Evolutionary conservation across 164 flowering plant genomes (phyloP), one percentile per base, ranked within the genome.

Genomic region (Berberis vulgaris): DNA sequence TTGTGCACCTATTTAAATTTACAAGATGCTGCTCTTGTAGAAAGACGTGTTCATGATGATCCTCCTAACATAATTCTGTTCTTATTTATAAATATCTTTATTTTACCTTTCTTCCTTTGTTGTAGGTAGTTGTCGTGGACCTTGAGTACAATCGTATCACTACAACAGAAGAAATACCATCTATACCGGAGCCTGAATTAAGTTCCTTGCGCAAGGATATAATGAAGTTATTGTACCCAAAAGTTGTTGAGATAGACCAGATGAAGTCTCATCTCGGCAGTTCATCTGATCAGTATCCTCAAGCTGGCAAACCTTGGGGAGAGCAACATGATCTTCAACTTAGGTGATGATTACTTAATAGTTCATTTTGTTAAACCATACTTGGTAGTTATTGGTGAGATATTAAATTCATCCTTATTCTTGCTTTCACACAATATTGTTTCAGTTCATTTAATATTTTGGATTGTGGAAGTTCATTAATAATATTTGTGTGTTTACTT

Each of bases 111-210:
- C 10, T 57, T 76, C 53, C 42, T 62, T 2, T 71, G 41, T 67
- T 82, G 58, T 78, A 94, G 99, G 99, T 94, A 52, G 97, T 89
- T 61, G 85, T 94, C 62, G 96, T 94, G 63, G 99, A 94, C 74
- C 96, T 94, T 63, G 99, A 91, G 68, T 79, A 77, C 61, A 94
- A 94, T 64, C 78, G 74, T 50, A 84, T 94, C 63, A 82, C 84
- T 39, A 85, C 99, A 52, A 49, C 99, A n/a, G 99, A 94, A 78
- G 99, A 94, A 50, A 91, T 94, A 68, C 96, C 97, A 65, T 83
- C 90, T 43, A 76, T 94, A 68, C 99, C 99, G 65, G 99, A 91
- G 83, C 96, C 97, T 68, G 99, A 94, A 76, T 66, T 83, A 46
- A 70, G 86, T 70, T 72, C 72, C 60, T 69, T 94, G 69, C 93